Percentiles rank a stretch among this genome's conserved stretches.
Conservation (phyloP, 768 basidiomycete species). For the Lyophyllum shimeji region DNA sequence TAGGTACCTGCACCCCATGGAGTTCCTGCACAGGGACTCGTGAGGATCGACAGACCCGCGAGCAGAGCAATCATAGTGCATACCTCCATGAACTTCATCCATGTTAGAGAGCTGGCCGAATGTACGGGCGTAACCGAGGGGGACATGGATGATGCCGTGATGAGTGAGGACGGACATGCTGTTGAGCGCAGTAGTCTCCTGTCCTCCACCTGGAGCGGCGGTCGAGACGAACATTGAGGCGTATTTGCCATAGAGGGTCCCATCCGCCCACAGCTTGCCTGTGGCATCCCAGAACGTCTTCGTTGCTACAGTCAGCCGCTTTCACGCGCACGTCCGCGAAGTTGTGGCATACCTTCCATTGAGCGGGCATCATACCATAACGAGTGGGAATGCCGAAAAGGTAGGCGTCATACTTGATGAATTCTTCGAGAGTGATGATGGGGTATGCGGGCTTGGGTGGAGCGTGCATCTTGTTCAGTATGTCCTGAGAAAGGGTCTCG, state of each 20-base stretch:
- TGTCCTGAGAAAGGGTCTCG: conserved; percentile 74
- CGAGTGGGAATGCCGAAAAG: conserved; percentile 79
- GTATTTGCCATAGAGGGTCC: conserved; percentile 71
- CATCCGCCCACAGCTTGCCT: conserved; percentile 59
- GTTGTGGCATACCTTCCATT: conserved; percentile 59
- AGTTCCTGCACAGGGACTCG: conserved; percentile 43
- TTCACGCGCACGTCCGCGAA: not conserved
- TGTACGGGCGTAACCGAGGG: conserved; percentile 61
- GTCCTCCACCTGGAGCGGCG: conserved; percentile 73
- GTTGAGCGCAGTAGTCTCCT: conserved; percentile 57
- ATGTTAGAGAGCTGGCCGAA: conserved; percentile 40
- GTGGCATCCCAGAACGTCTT: conserved; percentile 82
- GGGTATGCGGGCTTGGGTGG: conserved; percentile 74
- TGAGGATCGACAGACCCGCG: not conserved
- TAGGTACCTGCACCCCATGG: conserved; percentile 83
- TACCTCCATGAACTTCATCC: conserved; percentile 61
- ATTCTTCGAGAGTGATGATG: conserved; percentile 49
- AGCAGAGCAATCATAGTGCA: conserved; percentile 16
- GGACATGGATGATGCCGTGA: conserved; percentile 72
- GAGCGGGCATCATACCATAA: conserved; percentile 78
- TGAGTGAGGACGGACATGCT: conserved; percentile 62
- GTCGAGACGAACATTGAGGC: conserved; percentile 75
- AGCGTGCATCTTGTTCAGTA: conserved; percentile 69
- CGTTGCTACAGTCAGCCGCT: not conserved
- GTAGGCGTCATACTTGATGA: conserved; percentile 68